Evolutionary conservation across 176 grass and related monocot species (phyloP).

Genomic region (Zea mays): Zm-B73-REFERENCE-NAM-5.0 NC_050104.1:156947001-156947500

Average conservation of each 20-base stretch:
- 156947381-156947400: not conserved
- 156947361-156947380: constrained; percentile 17
- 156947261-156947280: constrained; percentile 38
- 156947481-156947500: constrained; percentile 7
- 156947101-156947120: constrained; percentile 61
- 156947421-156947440: not conserved
- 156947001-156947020: constrained; percentile 77
- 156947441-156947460: constrained; percentile 25
- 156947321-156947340: not conserved
- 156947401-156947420: constrained; percentile 25
- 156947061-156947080: constrained; percentile 34
- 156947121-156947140: constrained; percentile 34
- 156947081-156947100: constrained; percentile 64
- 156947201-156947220: constrained; percentile 35
- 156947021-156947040: constrained; percentile 68
- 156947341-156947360: not conserved
- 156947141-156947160: constrained; percentile 61
- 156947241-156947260: constrained; percentile 27
- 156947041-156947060: constrained; percentile 48
- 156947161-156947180: constrained; percentile 53
- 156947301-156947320: constrained; percentile 34
- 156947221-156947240: constrained; percentile 41
- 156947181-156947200: constrained; percentile 30
- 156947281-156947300: constrained; percentile 29
- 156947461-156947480: not conserved